Conservation (phyloP, 2,329 filamentous ascomycete species). For the Monosporascus sp. region DNA sequence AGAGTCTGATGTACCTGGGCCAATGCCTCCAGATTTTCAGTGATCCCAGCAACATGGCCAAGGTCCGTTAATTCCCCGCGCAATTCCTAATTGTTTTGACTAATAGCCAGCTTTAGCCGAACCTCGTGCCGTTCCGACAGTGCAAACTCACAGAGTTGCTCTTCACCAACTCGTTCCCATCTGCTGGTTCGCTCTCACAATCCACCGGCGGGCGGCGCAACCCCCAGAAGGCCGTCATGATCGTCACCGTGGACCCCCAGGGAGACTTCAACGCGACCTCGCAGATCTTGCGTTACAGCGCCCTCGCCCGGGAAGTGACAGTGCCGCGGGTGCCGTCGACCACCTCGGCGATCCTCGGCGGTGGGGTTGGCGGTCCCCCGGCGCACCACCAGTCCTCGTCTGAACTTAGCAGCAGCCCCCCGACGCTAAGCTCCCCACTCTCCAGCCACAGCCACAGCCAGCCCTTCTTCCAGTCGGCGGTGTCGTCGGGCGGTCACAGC, state of each 20-base stretch:
- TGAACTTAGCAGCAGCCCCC: conserved; percentile 18
- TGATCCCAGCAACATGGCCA: conserved; percentile 66
- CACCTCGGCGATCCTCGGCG: conserved; percentile 60
- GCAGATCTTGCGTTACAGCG: conserved; percentile 91
- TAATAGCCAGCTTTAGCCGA: conserved; percentile 42
- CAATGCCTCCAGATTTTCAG: conserved; percentile 96
- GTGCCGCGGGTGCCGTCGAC: conserved; percentile 84
- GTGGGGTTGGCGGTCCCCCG: conserved; percentile 13
- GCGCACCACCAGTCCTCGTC: conserved; percentile 6
- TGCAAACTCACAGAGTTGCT: conserved; percentile 82
- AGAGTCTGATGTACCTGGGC: conserved; percentile 95
- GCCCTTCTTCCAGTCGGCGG: conserved; percentile 36
- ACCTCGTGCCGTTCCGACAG: conserved; percentile 72
- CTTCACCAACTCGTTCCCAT: conserved; percentile 84
- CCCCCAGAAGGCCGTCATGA: conserved; percentile 89
- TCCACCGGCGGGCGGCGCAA: conserved; percentile 45
- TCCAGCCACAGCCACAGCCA: conserved; percentile 26
- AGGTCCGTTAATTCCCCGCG: conserved; percentile 44
- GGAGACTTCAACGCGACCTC: conserved; percentile 97
- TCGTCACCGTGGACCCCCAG: conserved; percentile 87
- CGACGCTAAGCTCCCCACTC: conserved; percentile 21
- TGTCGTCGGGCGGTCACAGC: conserved; percentile 23
- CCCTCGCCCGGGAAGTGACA: conserved; percentile 86
- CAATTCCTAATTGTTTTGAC: too few species aligned
- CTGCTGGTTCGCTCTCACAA: conserved; percentile 41